A percentile compares a stretch with the other conserved stretches of the same genome.
Conservation (phyloP, 352 stramenopile species). For the Pythium guiyangense region DNA sequence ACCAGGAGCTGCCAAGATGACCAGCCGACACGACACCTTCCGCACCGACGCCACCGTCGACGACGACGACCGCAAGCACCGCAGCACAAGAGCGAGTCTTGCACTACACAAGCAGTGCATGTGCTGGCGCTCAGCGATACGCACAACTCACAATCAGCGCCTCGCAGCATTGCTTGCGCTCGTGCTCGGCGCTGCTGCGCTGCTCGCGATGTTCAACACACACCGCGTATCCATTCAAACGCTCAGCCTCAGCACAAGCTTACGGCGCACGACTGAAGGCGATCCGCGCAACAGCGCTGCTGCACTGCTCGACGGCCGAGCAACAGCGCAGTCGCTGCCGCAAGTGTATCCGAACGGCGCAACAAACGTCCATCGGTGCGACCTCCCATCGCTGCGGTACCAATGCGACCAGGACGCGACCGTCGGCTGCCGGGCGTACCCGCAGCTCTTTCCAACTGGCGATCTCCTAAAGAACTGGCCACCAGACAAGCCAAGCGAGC, state of each 20-base stretch:
- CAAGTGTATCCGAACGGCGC: conserved; percentile 39
- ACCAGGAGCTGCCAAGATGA: neutral
- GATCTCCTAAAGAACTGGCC: conserved; percentile 85
- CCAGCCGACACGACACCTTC: neutral
- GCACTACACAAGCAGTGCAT: too few species aligned
- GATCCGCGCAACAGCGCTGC: neutral
- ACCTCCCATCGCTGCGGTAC: conserved; percentile 53
- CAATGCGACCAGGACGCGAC: conserved; percentile 39
- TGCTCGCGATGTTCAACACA: neutral
- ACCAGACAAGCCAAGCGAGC: conserved; percentile 33
- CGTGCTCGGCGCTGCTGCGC: neutral
- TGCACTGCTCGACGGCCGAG: conserved; percentile 30
- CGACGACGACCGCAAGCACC: neutral
- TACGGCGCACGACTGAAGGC: neutral
- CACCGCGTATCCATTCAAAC: neutral
- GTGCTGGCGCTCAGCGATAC: neutral
- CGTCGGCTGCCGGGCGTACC: conserved; percentile 49
- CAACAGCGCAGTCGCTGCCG: conserved; percentile 24
- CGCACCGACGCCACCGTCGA: neutral
- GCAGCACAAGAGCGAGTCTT: neutral
- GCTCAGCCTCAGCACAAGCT: neutral
- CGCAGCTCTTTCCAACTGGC: conserved; percentile 57
- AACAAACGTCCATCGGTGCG: conserved; percentile 38
- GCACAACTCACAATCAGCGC: neutral
- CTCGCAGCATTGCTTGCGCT: neutral